phyloP scores from a whole-genome alignment of 306 rosid species.

The Quercus alba region DNA sequence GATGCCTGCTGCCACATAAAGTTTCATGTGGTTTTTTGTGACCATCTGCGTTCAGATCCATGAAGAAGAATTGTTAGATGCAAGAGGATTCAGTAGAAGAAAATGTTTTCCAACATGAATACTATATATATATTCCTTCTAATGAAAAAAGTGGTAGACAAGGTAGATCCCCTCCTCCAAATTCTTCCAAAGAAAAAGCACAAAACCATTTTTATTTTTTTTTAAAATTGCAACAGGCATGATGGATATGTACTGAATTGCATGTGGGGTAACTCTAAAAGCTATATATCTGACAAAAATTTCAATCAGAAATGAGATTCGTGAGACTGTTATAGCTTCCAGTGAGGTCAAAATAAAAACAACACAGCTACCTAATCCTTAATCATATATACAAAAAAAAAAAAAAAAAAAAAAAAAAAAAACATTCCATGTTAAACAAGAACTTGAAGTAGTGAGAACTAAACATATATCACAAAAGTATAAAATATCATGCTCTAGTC shows the following conservation, averaged over 20 bases:
- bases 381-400: neutral
- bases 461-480: too few species aligned
- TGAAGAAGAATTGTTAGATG: neutral
- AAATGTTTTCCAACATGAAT: neutral
- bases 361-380: neutral
- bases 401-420: neutral
- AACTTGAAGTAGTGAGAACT: too few species aligned
- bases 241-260: too few species aligned
- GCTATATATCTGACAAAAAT: too few species aligned
- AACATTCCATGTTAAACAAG: constrained; percentile 8
- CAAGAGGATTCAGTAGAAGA: neutral
- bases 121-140: neutral
- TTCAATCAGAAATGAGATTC: too few species aligned
- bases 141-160: neutral
- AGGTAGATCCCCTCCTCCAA: neutral
- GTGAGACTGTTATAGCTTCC: too few species aligned
- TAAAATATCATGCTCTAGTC: neutral
- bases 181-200: neutral
- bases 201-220: too few species aligned
- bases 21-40: neutral
- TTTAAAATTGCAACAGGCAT: too few species aligned
- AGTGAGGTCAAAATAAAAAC: neutral
- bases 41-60: neutral
- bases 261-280: too few species aligned
- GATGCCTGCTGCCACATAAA: neutral